These are phyloP conservation scores for Silene noctiflora DNA, from an alignment of 179 eudicot genomes.

Conservation along the genomic window DNA sequence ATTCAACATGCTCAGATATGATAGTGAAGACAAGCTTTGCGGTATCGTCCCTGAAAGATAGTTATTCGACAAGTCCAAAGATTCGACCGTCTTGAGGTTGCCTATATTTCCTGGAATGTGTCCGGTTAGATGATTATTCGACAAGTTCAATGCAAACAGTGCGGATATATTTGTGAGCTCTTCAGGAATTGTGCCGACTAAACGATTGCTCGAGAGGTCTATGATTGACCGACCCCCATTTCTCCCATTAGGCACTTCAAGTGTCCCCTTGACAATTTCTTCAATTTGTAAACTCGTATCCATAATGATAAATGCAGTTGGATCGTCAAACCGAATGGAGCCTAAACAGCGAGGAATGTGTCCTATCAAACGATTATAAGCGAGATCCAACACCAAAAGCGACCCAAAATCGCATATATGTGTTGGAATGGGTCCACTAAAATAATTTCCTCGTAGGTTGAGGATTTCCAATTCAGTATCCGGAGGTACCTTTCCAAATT, in stretches of 20 bases:
- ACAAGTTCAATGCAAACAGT: not conserved
- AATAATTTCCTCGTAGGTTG: no score
- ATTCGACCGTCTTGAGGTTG: not conserved
- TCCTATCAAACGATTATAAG: no score
- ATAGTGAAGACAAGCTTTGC: no score
- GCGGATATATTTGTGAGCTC: constrained; percentile 3
- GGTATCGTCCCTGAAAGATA: not conserved
- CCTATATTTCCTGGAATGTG: no score
- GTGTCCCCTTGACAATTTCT: not conserved
- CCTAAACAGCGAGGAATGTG: not conserved
- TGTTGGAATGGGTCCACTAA: not conserved
- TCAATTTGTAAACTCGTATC: not conserved
- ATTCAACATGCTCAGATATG: not conserved
- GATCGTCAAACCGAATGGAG: not conserved
- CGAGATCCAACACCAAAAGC: no score
- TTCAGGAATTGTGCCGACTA: not conserved
- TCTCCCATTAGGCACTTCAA: not conserved
- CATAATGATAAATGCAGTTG: not conserved
- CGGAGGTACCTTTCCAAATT: no score
- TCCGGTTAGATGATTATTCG: no score
- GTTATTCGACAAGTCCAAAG: not conserved
- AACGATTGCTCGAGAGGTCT: not conserved
- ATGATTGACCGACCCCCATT: not conserved
- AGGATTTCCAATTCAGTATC: no score
- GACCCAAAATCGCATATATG: not conserved